These are phyloP conservation scores for Yamadazyma atlantica DNA, from an alignment of 1,139 yeast genomes.

Conservation along the genomic window DNA sequence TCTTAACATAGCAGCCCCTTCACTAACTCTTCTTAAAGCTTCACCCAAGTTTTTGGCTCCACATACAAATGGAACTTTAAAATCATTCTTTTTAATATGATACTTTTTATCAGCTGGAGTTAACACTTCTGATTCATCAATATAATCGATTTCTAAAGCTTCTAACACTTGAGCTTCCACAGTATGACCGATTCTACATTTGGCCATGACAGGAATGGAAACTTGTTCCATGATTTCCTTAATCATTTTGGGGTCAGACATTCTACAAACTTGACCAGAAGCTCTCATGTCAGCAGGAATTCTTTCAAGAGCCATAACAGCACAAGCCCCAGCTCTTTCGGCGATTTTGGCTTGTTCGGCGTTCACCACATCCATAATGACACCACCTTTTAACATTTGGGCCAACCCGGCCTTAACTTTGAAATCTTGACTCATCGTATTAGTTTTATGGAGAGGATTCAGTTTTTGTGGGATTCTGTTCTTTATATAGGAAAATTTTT, in stretches of 20 bases:
- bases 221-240: slow-evolving; percentile 72
- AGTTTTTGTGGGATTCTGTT: no score
- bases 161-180: slow-evolving; percentile 83
- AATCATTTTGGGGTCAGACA: slow-evolving; percentile 86
- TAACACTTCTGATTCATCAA: slow-evolving; percentile 82
- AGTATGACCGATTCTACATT: slow-evolving; percentile 80
- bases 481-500: slow-evolving; percentile 1
- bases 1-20: slow-evolving; percentile 88
- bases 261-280: slow-evolving; percentile 81
- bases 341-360: slow-evolving; percentile 60
- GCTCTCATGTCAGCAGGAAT: slow-evolving; percentile 88
- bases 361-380: slow-evolving; percentile 54
- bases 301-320: slow-evolving; percentile 86
- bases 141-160: slow-evolving; percentile 73
- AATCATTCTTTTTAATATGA: slow-evolving; percentile 64
- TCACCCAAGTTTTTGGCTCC: slow-evolving; percentile 86
- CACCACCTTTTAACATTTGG: slow-evolving; percentile 79
- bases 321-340: slow-evolving; percentile 85
- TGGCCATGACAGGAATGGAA: slow-evolving; percentile 83
- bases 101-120: slow-evolving; percentile 75
- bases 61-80: slow-evolving; percentile 80
- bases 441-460: no score
- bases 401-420: slow-evolving; percentile 80
- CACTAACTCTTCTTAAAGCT: slow-evolving; percentile 76
- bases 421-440: slow-evolving; percentile 52